Evolutionary conservation across 345 rosid species (phyloP), one percentile per base, ranked within the genome.

Genomic region (Limnanthes douglasii): DNA sequence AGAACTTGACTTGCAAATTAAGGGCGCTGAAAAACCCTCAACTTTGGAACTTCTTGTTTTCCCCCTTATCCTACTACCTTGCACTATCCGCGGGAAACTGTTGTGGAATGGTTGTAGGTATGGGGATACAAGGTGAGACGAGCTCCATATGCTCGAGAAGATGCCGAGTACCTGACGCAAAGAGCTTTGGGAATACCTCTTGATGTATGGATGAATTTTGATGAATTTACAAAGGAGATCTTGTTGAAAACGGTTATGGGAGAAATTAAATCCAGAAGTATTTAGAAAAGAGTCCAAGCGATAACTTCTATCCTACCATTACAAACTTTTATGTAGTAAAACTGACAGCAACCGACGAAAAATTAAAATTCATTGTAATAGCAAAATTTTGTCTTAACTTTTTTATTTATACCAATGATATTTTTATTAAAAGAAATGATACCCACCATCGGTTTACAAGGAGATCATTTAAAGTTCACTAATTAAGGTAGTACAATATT

Each of bases 141-240:
- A 31, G 70, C 92, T 54, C 82, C 94, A 45, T 80, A 77, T 65
- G 61, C 92, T 45, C 72, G 73, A 84, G 94, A 83, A 40, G 98
- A 90, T 40, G 95, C 92, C 12, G 60, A 61, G 3, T 80, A 74
- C 63, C 64, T 84, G 42, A 90, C 98, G 2, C 67, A 41, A 44
- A 67, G 65, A 45, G 56, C 94, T 31, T 73, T 90, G 17, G 23
- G 82, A 27, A 55, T 72, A 32, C 64, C 79, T 18, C 46, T 22
- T 5, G 92, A 84, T 46, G 64, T 81, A 19, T 90, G 98, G 98
- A 61, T 41, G 51, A 74, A 49, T 36, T 56, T 75, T 7, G 98
- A 80, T 61, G 94, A 80, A 56, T 37, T 61, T 26, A 77, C 31
- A 9, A 74, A 68, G 70, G 92, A 84, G 44, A 86, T 74, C 45